Conservation (phyloP, 2,329 filamentous ascomycete species). For the Boeremia exigua region DNA sequence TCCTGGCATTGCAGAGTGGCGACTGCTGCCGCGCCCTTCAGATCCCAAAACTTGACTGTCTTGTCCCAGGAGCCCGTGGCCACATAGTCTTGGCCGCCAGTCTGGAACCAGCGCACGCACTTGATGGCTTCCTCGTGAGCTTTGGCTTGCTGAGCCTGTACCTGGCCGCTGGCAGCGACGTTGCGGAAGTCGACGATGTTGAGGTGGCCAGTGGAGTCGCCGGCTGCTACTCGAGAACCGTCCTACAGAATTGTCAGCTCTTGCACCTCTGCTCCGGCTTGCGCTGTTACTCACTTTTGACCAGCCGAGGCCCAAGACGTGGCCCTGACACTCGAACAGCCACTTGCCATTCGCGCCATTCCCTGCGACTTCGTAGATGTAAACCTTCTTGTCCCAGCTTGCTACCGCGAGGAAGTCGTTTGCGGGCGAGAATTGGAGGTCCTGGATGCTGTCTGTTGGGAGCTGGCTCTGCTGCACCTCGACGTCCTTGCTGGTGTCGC, state of each 20-base stretch:
- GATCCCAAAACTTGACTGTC: conserved; percentile 88
- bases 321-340: conserved; percentile 79
- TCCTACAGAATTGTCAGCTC: conserved; percentile 64
- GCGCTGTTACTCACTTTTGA: conserved; percentile 70
- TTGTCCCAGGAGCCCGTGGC: conserved; percentile 95
- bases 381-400: conserved; percentile 98
- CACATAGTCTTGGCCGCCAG: conserved; percentile 75
- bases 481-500: conserved; percentile 90
- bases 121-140: conserved; percentile 81
- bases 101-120: conserved; percentile 69
- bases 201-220: conserved; percentile 88
- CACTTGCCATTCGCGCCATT: conserved; percentile 86
- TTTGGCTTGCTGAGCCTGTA: conserved; percentile 64
- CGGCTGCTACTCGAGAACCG: conserved; percentile 85
- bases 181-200: conserved; percentile 80
- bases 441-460: conserved; percentile 88
- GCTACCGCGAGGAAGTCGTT: conserved; percentile 85
- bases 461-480: conserved; percentile 68
- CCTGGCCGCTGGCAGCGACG: conserved; percentile 43
- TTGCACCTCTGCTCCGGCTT: neutral
- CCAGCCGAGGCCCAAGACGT: conserved; percentile 85
- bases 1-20: conserved; percentile 73
- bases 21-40: conserved; percentile 67
- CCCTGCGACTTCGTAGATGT: conserved; percentile 90
- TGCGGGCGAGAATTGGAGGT: conserved; percentile 79